phyloP scores from a whole-genome alignment of 2,329 filamentous ascomycete species.

The Neophaeococcomyces aloes region DNA sequence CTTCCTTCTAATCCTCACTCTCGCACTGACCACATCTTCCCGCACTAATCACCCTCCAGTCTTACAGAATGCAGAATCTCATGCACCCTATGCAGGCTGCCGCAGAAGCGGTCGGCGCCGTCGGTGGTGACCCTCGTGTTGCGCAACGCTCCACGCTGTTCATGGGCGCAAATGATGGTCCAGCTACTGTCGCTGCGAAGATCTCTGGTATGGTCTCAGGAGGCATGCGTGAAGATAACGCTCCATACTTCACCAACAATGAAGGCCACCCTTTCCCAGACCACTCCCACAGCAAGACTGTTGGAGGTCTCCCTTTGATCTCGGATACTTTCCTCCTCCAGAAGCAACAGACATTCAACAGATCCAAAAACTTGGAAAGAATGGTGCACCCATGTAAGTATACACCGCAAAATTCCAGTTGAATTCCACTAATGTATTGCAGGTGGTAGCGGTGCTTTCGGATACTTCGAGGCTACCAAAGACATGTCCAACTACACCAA shows the following conservation, averaged over 20 bases:
- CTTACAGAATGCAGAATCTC: not conserved
- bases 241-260: conserved; percentile 45
- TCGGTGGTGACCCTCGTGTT: conserved; percentile 30
- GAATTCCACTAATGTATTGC: not conserved
- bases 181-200: conserved; percentile 42
- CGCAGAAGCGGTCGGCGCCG: conserved; percentile 31
- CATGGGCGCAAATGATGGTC: conserved; percentile 41
- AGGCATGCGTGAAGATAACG: conserved; percentile 41
- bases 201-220: conserved; percentile 37
- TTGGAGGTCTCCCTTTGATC: conserved; percentile 42
- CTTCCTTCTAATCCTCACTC: too few relatives aligned
- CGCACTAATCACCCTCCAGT: too few relatives aligned
- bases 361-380: conserved; percentile 42
- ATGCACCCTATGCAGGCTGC: conserved; percentile 34
- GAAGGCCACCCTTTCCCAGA: conserved; percentile 45
- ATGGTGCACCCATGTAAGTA: conserved; percentile 23
- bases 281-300: conserved; percentile 42
- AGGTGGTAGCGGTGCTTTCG: conserved; percentile 21
- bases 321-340: conserved; percentile 45
- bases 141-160: conserved; percentile 23
- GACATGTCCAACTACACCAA: conserved; percentile 18
- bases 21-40: too few relatives aligned
- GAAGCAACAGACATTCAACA: conserved; percentile 47
- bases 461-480: conserved; percentile 22
- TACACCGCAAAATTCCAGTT: too few relatives aligned